Base-by-base conservation (phyloP, 441 rosid genomes). In the Erodium texanum region DNA sequence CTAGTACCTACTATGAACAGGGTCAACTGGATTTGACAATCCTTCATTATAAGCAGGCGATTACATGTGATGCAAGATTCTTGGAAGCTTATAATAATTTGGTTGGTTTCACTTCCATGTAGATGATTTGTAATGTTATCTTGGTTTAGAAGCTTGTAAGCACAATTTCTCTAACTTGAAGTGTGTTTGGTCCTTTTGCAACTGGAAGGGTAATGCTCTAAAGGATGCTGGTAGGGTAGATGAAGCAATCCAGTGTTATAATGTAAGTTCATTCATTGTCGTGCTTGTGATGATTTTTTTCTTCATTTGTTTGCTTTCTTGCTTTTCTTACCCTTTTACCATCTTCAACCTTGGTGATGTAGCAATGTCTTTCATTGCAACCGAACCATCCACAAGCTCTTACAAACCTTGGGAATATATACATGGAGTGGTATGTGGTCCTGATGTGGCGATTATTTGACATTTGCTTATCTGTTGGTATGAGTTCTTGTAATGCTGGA, bases 371-470 rank as follows among this genome's bases (percentile, higher is more conserved):
- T 76, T 38, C 87, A 24, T 80, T 92, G 74, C 99, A 95, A 76
- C 93, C 98, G 19, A 89, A 78, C 70, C 99, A 95, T 73, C 99
- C 98, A 43, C 98, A 92, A 80, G 96, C 99, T 23, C 92, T 95
- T 71, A 92, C 97, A 69, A 95, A 95, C 77, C 92, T 95, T 70
- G 99, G 99, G 71, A 92, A 95, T 74, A 85, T 95, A 74, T 95
- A 92, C 74, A 92, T 92, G 98, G 98, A 95, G 80, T 92, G 99
- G 99, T 90, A 83, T 22, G 70, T 74, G 69, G 66, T 63, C n/a
- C 50, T 65, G 22, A 19, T 45, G 6, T 64, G 65, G 64, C 4
- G 12, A 38, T 62, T 48, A 64, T 43, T 67, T 24, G 16, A 1
- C 16, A n/a, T 59, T 62, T 52, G 11, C 5, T 24, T 3, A 22